A percentile compares a stretch with the other conserved stretches of the same genome.
These are phyloP conservation scores for Trypanosoma scelopori DNA, from an alignment of 208 protist genomes.

Conservation along the genomic window DNA sequence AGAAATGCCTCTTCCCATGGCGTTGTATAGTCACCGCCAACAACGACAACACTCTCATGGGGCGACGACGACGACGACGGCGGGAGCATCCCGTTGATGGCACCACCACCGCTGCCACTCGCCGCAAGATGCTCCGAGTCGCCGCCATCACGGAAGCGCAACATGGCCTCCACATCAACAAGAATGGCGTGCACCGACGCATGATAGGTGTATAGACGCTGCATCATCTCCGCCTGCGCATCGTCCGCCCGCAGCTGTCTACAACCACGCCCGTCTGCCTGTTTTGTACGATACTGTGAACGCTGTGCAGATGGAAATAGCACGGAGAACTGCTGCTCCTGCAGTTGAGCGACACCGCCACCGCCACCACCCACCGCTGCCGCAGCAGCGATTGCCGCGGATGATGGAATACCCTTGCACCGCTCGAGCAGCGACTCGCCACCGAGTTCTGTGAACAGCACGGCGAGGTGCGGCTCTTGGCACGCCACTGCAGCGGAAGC, in stretches of 20 bases:
- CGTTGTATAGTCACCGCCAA: slow-evolving; percentile 7
- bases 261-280: not conserved
- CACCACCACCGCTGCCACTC: not conserved
- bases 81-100: no score
- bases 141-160: slow-evolving; percentile 13
- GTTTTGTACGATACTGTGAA: not conserved
- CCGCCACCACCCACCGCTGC: not conserved
- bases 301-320: slow-evolving; percentile 47
- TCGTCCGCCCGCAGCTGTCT: slow-evolving; percentile 13
- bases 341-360: not conserved
- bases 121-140: not conserved
- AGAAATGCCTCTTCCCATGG: slow-evolving; percentile 34
- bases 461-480: slow-evolving; percentile 43
- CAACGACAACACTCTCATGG: not conserved
- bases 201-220: slow-evolving; percentile 22
- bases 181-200: slow-evolving; percentile 22
- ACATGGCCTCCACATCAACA: slow-evolving; percentile 20
- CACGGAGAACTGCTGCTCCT: slow-evolving; percentile 35
- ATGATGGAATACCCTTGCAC: slow-evolving; percentile 39
- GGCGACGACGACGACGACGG: not conserved
- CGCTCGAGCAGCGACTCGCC: slow-evolving; percentile 58
- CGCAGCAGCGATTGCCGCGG: slow-evolving; percentile 6
- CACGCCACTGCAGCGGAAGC: slow-evolving; percentile 43
- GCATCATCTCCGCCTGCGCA: slow-evolving; percentile 19
- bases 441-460: slow-evolving; percentile 55